Evolutionary conservation across 225 moss, liverwort and hornwort species (phyloP), one percentile per base, ranked within the genome.

Genomic region (Physcomitrellopsis africana): DNA sequence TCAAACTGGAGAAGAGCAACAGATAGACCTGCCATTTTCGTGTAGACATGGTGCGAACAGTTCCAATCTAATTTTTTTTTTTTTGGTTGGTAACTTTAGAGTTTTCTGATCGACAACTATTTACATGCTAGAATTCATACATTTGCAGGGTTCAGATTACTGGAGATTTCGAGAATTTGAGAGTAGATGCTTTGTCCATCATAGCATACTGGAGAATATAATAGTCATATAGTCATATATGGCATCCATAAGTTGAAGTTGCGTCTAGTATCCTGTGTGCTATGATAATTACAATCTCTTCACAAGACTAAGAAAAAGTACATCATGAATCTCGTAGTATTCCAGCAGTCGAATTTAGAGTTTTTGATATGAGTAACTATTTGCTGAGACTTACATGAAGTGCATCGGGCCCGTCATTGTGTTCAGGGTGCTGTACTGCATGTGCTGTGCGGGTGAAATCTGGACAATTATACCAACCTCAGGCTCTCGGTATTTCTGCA

Each of bases 401-500:
- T 13, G 5, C 42, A 42, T 3, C 18, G 52, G 72, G 29, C 8
- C 57, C 56, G 10, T 53, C 18, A 2, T 37, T 48, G 7, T 65
- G 75, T 77, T 55, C 85, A 99, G 99, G 99, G 69, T 99, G 99
- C 76, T 99, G 99, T 87, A 99, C 99, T 43, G 85, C 99, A 23
- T 99, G 99, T 86, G 99, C 99, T 9, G 99, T 99, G 41, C 92
- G 99, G 65, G 92, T 99, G 16, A 93, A 92, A 61, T 95, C 99
- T 37, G 99, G 99, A 63, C 81, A 91, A 46, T 76, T 99, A 67
- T 76, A 83, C 67, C 99, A 99, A 80, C 99, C 99, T n/a, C 93
- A 92, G 84, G 99, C 99, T 63, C 87, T 99, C 22, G 99, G 99
- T 41, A 95, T 99, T 66, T 95, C 99, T 78, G 81, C 86, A 20